These are phyloP conservation scores for Poa annua DNA, from an alignment of 176 grass and related monocot genomes.

Conservation along the genomic window DNA sequence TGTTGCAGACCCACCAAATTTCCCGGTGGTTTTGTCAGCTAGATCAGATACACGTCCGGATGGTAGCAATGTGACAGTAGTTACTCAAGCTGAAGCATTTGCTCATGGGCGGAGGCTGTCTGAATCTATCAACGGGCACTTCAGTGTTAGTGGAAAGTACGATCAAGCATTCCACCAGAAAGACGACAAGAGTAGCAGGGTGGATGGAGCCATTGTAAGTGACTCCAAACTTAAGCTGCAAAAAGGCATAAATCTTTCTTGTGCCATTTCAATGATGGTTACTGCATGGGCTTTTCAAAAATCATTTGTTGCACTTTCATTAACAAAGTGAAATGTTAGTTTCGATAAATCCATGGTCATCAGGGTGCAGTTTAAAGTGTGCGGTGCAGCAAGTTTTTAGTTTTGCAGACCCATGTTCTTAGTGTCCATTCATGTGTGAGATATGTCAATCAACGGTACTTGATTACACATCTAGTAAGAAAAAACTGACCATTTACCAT, in stretches of 20 bases:
- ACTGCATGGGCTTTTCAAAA: constrained; percentile 10
- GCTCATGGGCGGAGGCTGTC: constrained; percentile 60
- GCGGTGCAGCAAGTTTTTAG: neutral
- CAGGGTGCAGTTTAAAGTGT: neutral
- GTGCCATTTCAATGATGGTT: neutral
- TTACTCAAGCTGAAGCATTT: constrained; percentile 53
- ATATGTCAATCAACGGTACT: neutral
- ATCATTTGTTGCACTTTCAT: neutral
- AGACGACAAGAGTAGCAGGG: constrained; percentile 51
- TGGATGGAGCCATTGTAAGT: constrained; percentile 73
- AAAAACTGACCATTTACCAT: neutral
- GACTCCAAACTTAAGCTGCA: constrained; percentile 13
- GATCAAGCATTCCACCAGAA: constrained; percentile 62
- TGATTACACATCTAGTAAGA: neutral
- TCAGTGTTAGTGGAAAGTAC: constrained; percentile 61
- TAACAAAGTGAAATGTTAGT: neutral
- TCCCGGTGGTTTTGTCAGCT: constrained; percentile 43
- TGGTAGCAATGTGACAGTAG: constrained; percentile 22
- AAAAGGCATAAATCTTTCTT: neutral
- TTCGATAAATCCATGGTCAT: neutral
- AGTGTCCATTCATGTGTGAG: neutral
- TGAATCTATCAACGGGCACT: constrained; percentile 70
- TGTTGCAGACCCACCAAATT: constrained; percentile 25
- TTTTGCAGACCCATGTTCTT: constrained; percentile 6
- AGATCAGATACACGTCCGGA: constrained; percentile 45